Evolutionary conservation across 306 rosid genomes (phyloP).

Genomic region (Senna siamea): DNA sequence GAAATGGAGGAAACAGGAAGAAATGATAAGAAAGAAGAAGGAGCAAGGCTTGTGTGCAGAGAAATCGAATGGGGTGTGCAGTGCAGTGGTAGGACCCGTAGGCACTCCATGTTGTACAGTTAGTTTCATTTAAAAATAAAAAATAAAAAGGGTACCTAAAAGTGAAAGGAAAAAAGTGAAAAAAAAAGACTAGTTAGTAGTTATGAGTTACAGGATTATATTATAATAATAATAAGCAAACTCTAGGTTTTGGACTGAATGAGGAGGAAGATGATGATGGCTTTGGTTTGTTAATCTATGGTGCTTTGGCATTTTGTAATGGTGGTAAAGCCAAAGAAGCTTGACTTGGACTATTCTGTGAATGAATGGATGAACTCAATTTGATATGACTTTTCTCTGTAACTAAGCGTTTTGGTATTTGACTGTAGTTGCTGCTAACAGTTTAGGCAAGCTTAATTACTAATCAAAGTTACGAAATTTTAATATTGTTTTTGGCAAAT

Average conservation of each 20-base stretch:
- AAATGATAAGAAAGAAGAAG: no score
- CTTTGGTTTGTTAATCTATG: slow-evolving; percentile 31
- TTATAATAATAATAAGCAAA: slow-evolving; percentile 1
- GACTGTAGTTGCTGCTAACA: not conserved
- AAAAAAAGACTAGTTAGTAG: slow-evolving; percentile 15
- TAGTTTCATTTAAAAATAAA: slow-evolving; percentile 50
- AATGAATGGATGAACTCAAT: slow-evolving; percentile 31
- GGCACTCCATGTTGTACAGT: slow-evolving; percentile 59
- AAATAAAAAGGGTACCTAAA: slow-evolving; percentile 38
- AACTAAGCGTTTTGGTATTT: slow-evolving; percentile 27
- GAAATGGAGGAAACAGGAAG: not conserved
- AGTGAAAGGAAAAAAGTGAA: slow-evolving; percentile 9
- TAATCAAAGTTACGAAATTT: not conserved
- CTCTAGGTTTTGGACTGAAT: slow-evolving; percentile 48
- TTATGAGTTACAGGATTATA: slow-evolving; percentile 33
- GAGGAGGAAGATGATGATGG: not conserved
- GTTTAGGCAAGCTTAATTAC: not conserved
- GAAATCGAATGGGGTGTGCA: slow-evolving; percentile 23
- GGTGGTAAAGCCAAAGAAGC: slow-evolving; percentile 41
- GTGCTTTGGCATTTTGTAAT: slow-evolving; percentile 46
- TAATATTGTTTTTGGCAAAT: not conserved
- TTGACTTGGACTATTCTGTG: slow-evolving; percentile 35
- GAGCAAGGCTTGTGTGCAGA: no score
- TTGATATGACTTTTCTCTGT: slow-evolving; percentile 34
- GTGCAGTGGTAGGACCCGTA: slow-evolving; percentile 37